A percentile compares a stretch with the other conserved stretches of the same genome.
phyloP scores from a whole-genome alignment of 2,329 filamentous ascomycete genomes.

The Alternaria viburni region DNA sequence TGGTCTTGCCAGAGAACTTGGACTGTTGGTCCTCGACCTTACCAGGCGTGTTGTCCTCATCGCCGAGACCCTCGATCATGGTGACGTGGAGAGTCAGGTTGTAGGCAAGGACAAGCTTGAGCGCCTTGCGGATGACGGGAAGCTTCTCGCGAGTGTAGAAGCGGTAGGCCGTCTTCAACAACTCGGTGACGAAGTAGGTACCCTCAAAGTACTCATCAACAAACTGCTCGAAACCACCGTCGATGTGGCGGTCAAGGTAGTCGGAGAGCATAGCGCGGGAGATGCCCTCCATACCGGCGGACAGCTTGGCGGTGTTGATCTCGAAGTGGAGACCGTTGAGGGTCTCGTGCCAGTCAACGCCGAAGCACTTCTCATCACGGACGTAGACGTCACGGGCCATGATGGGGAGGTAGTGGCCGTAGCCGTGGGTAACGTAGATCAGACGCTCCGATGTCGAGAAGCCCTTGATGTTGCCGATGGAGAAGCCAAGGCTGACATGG shows the following conservation, averaged over 20 bases:
- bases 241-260: constrained; percentile 94
- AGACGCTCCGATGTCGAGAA: constrained; percentile 67
- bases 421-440: constrained; percentile 96
- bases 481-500: constrained; percentile 84
- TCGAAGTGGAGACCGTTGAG: constrained; percentile 80
- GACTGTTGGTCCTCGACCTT: constrained; percentile 86
- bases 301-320: constrained; percentile 84
- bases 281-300: constrained; percentile 87
- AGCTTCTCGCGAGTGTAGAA: constrained; percentile 89
- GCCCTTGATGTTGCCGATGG: constrained; percentile 93
- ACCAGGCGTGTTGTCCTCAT: constrained; percentile 79
- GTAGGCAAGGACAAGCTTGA: constrained; percentile 94
- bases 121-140: constrained; percentile 89
- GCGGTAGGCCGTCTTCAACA: constrained; percentile 93
- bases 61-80: constrained; percentile 86
- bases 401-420: constrained; percentile 90
- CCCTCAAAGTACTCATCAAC: constrained; percentile 97
- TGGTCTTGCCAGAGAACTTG: constrained; percentile 86
- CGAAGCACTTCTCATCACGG: constrained; percentile 89
- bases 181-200: constrained; percentile 92
- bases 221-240: constrained; percentile 88
- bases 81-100: constrained; percentile 95
- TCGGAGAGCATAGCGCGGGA: constrained; percentile 81
- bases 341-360: constrained; percentile 91
- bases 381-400: constrained; percentile 94